Conservation (phyloP, 2,329 filamentous ascomycete genomes). For the Fusarium odoratissimum region DNA sequence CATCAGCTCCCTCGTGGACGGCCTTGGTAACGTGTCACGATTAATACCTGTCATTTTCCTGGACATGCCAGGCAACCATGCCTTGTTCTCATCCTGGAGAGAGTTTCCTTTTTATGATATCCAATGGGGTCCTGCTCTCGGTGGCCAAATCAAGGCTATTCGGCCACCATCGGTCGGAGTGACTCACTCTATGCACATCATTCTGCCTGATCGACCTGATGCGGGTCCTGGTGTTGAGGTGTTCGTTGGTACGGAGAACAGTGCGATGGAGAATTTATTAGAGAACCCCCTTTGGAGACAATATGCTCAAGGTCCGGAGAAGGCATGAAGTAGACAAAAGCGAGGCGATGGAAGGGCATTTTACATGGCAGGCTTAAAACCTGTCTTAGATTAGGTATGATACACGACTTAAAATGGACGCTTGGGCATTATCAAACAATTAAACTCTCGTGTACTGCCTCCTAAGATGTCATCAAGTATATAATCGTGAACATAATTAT, state of each 20-base stretch:
- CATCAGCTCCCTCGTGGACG: not conserved
- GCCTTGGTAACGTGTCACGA: not conserved
- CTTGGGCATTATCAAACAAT: accelerated
- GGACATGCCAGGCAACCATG: constrained; percentile 15
- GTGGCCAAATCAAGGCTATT: not conserved
- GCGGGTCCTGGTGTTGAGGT: constrained; percentile 9
- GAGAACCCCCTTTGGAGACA: not conserved
- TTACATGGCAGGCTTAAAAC: too few relatives aligned
- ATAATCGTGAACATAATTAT: accelerated
- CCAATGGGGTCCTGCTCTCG: constrained; percentile 10
- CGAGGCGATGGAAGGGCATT: accelerated
- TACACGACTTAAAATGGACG: not conserved
- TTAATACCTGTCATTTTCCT: constrained; percentile 1
- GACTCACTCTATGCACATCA: constrained; percentile 10
- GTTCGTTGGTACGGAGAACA: constrained; percentile 5
- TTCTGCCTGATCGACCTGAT: not conserved
- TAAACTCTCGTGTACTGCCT: accelerated
- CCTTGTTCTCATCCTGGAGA: constrained; percentile 12
- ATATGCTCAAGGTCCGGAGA: not conserved
- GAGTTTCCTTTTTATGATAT: constrained; percentile 20
- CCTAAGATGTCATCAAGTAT: not conserved
- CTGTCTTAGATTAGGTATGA: accelerated
- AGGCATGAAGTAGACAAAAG: not conserved
- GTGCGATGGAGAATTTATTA: constrained; percentile 2
- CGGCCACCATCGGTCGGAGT: constrained; percentile 2